These are phyloP conservation scores for Gossypium sturtianum DNA, from an alignment of 345 rosid genomes.

Conservation along the genomic window DNA sequence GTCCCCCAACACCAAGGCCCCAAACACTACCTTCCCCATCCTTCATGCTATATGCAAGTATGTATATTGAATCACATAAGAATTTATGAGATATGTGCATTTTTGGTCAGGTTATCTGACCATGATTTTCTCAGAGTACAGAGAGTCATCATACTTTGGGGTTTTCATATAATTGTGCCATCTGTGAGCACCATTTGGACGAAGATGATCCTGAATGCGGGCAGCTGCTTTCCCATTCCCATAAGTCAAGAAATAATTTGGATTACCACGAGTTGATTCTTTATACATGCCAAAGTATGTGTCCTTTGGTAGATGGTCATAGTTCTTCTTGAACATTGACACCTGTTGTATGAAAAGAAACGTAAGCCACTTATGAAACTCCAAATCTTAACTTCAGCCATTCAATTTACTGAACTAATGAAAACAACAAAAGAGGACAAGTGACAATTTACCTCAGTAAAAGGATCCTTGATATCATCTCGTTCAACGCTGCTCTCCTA, in stretches of 20 bases:
- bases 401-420: not conserved
- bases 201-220: slow-evolving; percentile 84
- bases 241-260: slow-evolving; percentile 90
- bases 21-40: not conserved
- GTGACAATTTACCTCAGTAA: slow-evolving; percentile 62
- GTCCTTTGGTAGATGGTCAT: slow-evolving; percentile 92
- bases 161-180: slow-evolving; percentile 96
- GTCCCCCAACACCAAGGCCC: not conserved
- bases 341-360: slow-evolving; percentile 46
- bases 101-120: not conserved
- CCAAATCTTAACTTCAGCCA: not conserved
- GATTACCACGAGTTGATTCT: slow-evolving; percentile 88
- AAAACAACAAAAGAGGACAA: slow-evolving; percentile 1
- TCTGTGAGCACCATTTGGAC: slow-evolving; percentile 98
- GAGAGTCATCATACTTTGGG: slow-evolving; percentile 52
- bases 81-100: not conserved
- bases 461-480: slow-evolving; percentile 89
- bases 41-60: not conserved
- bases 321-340: slow-evolving; percentile 89
- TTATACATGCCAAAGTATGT: slow-evolving; percentile 91
- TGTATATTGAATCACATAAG: not conserved
- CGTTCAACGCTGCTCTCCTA: slow-evolving; percentile 93
- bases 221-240: slow-evolving; percentile 96
- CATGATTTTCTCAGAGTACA: not conserved
- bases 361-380: slow-evolving; percentile 5